Evolutionary conservation across 140 eudicot genomes (phyloP).

Genomic region (Oenanthe javanica): DNA sequence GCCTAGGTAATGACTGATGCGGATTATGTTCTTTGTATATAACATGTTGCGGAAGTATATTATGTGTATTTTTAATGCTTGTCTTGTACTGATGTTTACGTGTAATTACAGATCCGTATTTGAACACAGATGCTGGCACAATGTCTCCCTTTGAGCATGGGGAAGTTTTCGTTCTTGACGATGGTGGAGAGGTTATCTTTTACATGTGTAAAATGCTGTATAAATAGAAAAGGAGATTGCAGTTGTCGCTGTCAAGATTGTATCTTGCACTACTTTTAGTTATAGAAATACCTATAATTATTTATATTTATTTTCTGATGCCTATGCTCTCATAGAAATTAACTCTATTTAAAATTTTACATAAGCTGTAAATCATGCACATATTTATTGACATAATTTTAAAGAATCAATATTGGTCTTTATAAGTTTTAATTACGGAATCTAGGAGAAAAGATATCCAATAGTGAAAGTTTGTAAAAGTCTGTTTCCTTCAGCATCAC

Average conservation of each 20-base stretch:
- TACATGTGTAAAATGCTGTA: neutral
- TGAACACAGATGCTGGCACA: constrained; percentile 95
- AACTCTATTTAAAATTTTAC: neutral
- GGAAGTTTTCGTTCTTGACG: constrained; percentile 95
- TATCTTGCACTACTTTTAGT: neutral
- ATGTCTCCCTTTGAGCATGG: constrained; percentile 99
- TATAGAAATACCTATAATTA: neutral
- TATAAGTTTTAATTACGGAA: neutral
- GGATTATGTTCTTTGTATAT: neutral
- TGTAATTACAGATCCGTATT: constrained; percentile 71
- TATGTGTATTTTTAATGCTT: neutral
- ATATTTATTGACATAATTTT: neutral
- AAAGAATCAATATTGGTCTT: neutral
- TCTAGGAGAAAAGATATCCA: no score
- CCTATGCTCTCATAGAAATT: neutral
- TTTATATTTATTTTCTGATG: neutral
- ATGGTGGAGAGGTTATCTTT: constrained; percentile 87
- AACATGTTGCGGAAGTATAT: no score
- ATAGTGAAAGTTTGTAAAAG: no score
- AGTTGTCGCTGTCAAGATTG: neutral
- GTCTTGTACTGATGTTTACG: constrained; percentile 8
- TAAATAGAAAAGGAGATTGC: neutral
- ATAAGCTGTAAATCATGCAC: neutral
- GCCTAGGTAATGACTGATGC: neutral
- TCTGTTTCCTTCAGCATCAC: neutral